Evolutionary conservation across 768 basidiomycete genomes (phyloP).

Genomic region (Serendipita sp.): DNA sequence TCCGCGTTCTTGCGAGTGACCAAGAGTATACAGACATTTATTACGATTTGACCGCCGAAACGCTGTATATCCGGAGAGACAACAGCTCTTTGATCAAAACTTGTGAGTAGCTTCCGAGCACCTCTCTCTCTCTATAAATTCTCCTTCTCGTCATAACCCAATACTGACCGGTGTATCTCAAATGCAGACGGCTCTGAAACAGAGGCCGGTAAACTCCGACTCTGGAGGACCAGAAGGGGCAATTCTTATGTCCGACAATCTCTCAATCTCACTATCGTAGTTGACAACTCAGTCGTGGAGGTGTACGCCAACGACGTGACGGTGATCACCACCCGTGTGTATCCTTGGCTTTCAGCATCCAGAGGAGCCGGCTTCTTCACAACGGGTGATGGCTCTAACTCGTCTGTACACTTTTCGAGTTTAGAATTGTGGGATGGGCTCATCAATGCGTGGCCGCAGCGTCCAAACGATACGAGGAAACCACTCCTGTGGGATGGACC

Average conservation of each 20-base stretch:
- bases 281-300: slow-evolving; percentile 16
- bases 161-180: too few species aligned
- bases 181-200: slow-evolving; percentile 5
- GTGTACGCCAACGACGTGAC: slow-evolving; percentile 16
- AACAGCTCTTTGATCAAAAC: slow-evolving; percentile 11
- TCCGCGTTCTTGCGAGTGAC: slow-evolving; percentile 14
- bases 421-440: slow-evolving; percentile 16
- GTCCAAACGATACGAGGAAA: slow-evolving; percentile 11
- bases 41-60: slow-evolving; percentile 11
- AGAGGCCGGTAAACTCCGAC: slow-evolving; percentile 14
- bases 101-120: slow-evolving; percentile 10
- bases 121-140: background rate
- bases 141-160: slow-evolving; percentile 1
- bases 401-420: slow-evolving; percentile 6
- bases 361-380: slow-evolving; percentile 14
- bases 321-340: slow-evolving; percentile 14
- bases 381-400: background rate
- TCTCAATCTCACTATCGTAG: slow-evolving; percentile 14
- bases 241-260: background rate
- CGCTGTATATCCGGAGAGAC: slow-evolving; percentile 11
- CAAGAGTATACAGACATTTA: slow-evolving; percentile 16
- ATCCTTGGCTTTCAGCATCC: slow-evolving; percentile 15
- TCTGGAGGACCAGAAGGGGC: slow-evolving; percentile 10
- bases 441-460: slow-evolving; percentile 15
- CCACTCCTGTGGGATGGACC: slow-evolving; percentile 13